phyloP scores from a whole-genome alignment of 768 basidiomycete genomes.

The Leucocoprinus sp. region DNA sequence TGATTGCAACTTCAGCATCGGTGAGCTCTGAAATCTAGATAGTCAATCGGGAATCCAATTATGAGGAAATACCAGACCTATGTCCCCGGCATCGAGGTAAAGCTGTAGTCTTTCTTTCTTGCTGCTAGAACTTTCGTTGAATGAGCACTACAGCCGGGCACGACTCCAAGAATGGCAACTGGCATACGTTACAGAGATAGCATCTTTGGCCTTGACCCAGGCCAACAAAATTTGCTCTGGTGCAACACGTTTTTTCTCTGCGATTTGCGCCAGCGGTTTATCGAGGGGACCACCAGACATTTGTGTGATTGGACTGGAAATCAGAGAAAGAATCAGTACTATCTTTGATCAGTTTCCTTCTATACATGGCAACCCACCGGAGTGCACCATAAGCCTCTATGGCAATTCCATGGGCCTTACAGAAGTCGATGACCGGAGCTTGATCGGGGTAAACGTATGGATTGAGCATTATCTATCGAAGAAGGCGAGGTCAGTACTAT shows the following conservation, averaged over 20 bases:
- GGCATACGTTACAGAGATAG: slow-evolving; percentile 52
- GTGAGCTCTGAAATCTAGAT: slow-evolving; percentile 33
- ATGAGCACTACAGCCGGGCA: not conserved
- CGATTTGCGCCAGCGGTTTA: slow-evolving; percentile 43
- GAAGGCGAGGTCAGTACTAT: not conserved
- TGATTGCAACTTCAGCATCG: slow-evolving; percentile 39
- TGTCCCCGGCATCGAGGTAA: slow-evolving; percentile 60
- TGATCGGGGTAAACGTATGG: slow-evolving; percentile 56
- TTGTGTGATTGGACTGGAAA: slow-evolving; percentile 47
- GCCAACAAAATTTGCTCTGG: slow-evolving; percentile 65
- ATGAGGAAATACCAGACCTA: slow-evolving; percentile 27
- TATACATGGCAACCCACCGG: slow-evolving; percentile 24
- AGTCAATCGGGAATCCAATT: not conserved
- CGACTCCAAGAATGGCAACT: not conserved
- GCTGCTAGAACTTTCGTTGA: slow-evolving; percentile 43
- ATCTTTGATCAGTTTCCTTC: not conserved
- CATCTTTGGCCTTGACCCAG: slow-evolving; percentile 65
- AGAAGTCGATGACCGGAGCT: slow-evolving; percentile 44
- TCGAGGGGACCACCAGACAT: slow-evolving; percentile 59
- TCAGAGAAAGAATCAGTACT: not conserved
- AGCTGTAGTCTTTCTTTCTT: slow-evolving; percentile 58
- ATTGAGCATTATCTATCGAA: slow-evolving; percentile 55
- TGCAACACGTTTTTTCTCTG: slow-evolving; percentile 39
- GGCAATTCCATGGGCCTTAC: slow-evolving; percentile 44
- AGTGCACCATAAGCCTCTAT: slow-evolving; percentile 65